Percentiles rank a stretch among this genome's conserved stretches.
Evolutionary conservation across 352 stramenopile genomes (phyloP).

Genomic region (Globisporangium acanthophoron): DNA sequence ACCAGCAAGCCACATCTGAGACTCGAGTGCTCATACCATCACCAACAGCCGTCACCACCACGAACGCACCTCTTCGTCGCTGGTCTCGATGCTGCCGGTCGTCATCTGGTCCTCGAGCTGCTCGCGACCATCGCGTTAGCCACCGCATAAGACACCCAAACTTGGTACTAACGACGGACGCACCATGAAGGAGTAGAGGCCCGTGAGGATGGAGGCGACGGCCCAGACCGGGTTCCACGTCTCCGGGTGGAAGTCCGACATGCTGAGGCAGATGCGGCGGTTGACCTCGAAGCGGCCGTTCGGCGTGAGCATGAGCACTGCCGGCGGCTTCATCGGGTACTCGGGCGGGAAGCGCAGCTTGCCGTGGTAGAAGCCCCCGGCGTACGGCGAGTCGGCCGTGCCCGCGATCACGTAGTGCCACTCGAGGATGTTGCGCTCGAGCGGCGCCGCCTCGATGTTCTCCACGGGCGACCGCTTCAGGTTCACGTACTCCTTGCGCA

Average conservation of each 20-base stretch:
- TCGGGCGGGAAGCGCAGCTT: constrained; percentile 91
- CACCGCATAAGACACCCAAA: not conserved
- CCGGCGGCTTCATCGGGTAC: constrained; percentile 93
- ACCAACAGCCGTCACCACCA: not conserved
- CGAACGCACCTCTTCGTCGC: constrained; percentile 49
- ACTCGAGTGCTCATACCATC: not conserved
- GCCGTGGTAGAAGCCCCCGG: constrained; percentile 87
- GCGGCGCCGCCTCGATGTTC: constrained; percentile 82
- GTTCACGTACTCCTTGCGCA: constrained; percentile 89
- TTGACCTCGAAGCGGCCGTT: constrained; percentile 93
- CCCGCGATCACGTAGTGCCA: constrained; percentile 92
- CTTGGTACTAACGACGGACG: constrained; percentile 1
- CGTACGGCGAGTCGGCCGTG: constrained; percentile 61
- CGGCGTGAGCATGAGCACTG: constrained; percentile 92
- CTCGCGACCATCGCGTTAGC: not conserved
- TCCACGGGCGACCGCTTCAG: constrained; percentile 84
- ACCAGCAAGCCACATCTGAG: too few species aligned
- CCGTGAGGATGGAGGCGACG: constrained; percentile 93
- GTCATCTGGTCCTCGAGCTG: constrained; percentile 76
- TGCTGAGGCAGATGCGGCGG: constrained; percentile 89
- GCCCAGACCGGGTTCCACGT: constrained; percentile 95
- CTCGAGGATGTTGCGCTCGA: constrained; percentile 94
- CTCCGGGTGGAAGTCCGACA: constrained; percentile 95
- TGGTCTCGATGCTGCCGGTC: constrained; percentile 80
- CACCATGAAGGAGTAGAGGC: constrained; percentile 94